phyloP scores from a whole-genome alignment of 768 basidiomycete genomes.

The Lenzites betulinus region DNA sequence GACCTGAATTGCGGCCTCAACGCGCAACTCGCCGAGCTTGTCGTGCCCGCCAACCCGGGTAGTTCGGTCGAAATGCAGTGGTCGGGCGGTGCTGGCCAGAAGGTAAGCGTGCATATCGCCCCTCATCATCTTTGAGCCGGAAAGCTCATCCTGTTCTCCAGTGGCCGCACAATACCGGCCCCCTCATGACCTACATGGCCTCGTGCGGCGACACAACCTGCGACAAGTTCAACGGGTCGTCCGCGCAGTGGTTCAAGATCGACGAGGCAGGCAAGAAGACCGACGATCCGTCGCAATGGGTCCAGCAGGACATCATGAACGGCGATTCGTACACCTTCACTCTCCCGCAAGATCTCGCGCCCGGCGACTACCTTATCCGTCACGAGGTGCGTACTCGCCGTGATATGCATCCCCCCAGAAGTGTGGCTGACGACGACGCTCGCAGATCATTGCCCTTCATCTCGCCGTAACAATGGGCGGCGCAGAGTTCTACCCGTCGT shows the following conservation, averaged over 20 bases:
- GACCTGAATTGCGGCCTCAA: constrained; percentile 61
- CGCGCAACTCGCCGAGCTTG: constrained; percentile 49
- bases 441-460: constrained; percentile 69
- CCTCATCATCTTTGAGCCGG: background rate
- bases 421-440: too few relatives aligned
- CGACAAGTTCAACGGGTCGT: constrained; percentile 56
- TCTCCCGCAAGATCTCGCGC: constrained; percentile 47
- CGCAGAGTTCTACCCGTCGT: constrained; percentile 82
- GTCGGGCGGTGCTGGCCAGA: constrained; percentile 44
- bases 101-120: constrained; percentile 27
- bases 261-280: constrained; percentile 31
- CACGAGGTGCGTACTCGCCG: constrained; percentile 52
- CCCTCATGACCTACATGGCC: constrained; percentile 74
- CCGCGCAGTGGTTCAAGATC: constrained; percentile 73
- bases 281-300: constrained; percentile 26
- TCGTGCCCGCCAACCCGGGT: constrained; percentile 61
- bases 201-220: constrained; percentile 59
- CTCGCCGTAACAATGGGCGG: constrained; percentile 56
- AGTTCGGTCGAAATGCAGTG: constrained; percentile 57
- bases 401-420: too few relatives aligned
- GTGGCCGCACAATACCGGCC: constrained; percentile 63
- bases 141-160: constrained; percentile 15
- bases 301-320: constrained; percentile 30
- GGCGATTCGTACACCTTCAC: constrained; percentile 34
- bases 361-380: constrained; percentile 76